A percentile compares a stretch with the other conserved stretches of the same genome.
Conservation (phyloP, 2,329 filamentous ascomycete genomes). For the Ilyonectria destructans region DNA sequence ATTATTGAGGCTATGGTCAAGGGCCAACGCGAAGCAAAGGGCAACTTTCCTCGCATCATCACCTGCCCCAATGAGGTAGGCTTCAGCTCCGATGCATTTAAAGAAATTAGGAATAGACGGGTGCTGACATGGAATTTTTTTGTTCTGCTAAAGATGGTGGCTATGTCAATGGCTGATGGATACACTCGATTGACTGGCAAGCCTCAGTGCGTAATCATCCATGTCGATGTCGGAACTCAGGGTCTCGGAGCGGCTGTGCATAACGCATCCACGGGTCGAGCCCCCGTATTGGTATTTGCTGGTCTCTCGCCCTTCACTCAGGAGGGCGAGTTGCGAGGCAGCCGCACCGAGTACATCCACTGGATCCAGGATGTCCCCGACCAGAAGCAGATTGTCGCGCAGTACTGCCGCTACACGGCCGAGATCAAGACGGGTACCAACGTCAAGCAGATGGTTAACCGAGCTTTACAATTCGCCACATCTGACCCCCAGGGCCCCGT, state of each 20-base stretch:
- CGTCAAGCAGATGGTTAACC: slow-evolving; percentile 91
- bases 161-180: slow-evolving; percentile 87
- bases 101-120: not conserved
- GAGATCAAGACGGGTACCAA: slow-evolving; percentile 90
- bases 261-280: slow-evolving; percentile 83
- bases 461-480: slow-evolving; percentile 85
- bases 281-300: slow-evolving; percentile 84
- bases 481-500: slow-evolving; percentile 86
- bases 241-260: slow-evolving; percentile 84
- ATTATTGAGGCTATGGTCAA: slow-evolving; percentile 88
- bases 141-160: slow-evolving; percentile 76
- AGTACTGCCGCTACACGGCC: slow-evolving; percentile 88
- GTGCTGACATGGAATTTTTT: slow-evolving; percentile 28
- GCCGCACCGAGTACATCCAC: slow-evolving; percentile 88
- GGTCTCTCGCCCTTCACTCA: slow-evolving; percentile 84
- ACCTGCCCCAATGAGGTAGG: slow-evolving; percentile 85
- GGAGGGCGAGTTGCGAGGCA: slow-evolving; percentile 83
- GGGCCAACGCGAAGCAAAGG: slow-evolving; percentile 77
- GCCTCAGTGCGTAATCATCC: slow-evolving; percentile 84
- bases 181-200: slow-evolving; percentile 81
- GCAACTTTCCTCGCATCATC: slow-evolving; percentile 80
- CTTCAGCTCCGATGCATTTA: slow-evolving; percentile 9
- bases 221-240: slow-evolving; percentile 88
- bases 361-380: slow-evolving; percentile 90
- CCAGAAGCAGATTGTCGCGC: slow-evolving; percentile 84